Base-by-base conservation (phyloP, 768 basidiomycete species). In the Nidula microcarpa region DNA sequence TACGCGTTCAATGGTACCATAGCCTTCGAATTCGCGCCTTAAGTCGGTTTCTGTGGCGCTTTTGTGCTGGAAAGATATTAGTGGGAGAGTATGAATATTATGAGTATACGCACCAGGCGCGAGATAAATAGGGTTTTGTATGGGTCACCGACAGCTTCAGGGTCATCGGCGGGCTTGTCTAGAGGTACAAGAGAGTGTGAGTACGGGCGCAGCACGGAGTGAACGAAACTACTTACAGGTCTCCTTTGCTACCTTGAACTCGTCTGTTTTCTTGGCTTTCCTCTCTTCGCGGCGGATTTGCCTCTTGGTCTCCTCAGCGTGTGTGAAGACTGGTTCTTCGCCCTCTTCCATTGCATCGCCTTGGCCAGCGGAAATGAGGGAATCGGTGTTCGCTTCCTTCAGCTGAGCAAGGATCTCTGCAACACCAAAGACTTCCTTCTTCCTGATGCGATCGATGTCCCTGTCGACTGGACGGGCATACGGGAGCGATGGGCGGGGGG, bases 71-170 rank as follows among this genome's bases (percentile, higher is more conserved):
- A 55, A 53, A 60, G 49, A 55, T 47, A 43, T 53, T 14, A 55
- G 53, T 57, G 23, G 23, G 23, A 23, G 23, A 51, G 66, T 58
- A 52, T 60, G 50, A 51, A 32, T 10, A 16, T n/a, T 4, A 34
- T 34, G 16, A 5, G 32, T 14, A 37, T 7, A 59, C 59, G 5
- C 64, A 95, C 94, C 66, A 99, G 73, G 60, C 94, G 87, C 34
- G 95, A 89, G 57, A 98, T 94, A 70, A 99, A 99, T 18, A 99
- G 77, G 0, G 97, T 98, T 68, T 98, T 98, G 75, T 98, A 99
- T 3, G 97, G 97, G 65, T 99, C 97, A 2, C 97, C 97, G 41
- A 88, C 78, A 33, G 94, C 95, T 65, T 96, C 86, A 10, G 87
- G 52, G 63, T 99, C 95, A 51, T 96, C 95, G 16, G 88, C 79